Base-by-base conservation (phyloP, 805 yeast species). In the Candida dajiaensis region DNA sequence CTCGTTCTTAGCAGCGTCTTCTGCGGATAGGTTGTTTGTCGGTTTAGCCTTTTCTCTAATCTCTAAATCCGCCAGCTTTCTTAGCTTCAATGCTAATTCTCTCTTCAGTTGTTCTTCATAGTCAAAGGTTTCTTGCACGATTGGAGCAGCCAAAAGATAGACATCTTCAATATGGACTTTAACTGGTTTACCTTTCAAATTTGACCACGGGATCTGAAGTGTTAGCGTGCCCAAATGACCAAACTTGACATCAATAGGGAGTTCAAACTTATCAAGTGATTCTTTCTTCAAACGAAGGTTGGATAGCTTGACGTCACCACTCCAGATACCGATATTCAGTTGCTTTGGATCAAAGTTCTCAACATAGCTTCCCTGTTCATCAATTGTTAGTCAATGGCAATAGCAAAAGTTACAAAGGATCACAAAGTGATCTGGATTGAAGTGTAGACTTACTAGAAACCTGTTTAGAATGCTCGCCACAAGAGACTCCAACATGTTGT, bases 291-390 rank as follows among this genome's bases (percentile, higher is more conserved):
- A 71, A 47, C 83, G 76, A 50, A 95, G 74, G 62, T 90, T 82
- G 51, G 74, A 76, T 45, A 94, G 71, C 62, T 87, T 87, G 26
- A 90, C 98, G 70, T 94, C 98, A 33, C 99, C 99, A 58, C 89
- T 80, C 96, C 98, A 90, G 29, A 94, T 89, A 6, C 98, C 99
- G 46, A 94, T 90, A 57, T 94, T 90, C 58, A 94, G 70, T 61
- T 94, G 97, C 55, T 86, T 87, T 16, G 98, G 89, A 68, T 94
- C 99, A 65, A 94, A 94, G 66, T 95, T 87, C 67, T 95, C 96
- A 42, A 92, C 89, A 64, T 89, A 89, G 26, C 80, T 72, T 2
- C 89, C 89, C 56, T 63, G 46, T 48, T 44, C 42, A 19, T 16
- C 4, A 18, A 7, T 40, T 8, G 31, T 28, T 28, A 28, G 31